phyloP scores from a whole-genome alignment of 2,329 filamentous ascomycete species.

The Zasmidium citrigriseum region DNA sequence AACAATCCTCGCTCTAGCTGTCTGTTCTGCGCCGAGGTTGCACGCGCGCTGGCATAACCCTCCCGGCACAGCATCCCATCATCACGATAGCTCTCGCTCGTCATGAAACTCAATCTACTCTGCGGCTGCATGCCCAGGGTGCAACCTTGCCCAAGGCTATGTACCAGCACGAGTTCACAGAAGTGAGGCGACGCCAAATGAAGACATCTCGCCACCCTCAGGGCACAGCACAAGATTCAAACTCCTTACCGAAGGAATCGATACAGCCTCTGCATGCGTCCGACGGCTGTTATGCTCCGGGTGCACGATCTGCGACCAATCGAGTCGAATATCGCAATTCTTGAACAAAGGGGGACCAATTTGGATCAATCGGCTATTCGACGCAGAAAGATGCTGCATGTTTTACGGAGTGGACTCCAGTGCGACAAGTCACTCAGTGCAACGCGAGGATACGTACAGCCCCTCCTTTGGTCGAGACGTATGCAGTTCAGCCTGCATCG shows the following conservation, averaged over 20 bases:
- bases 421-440: not conserved
- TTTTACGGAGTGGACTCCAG: not conserved
- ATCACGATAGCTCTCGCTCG: constrained; percentile 6
- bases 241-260: no score
- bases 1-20: not conserved
- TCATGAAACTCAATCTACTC: constrained; percentile 17
- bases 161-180: not conserved
- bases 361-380: not conserved
- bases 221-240: not conserved
- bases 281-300: no score
- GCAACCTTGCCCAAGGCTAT: not conserved
- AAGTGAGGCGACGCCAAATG: not conserved
- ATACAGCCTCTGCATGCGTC: no score
- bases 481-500: not conserved
- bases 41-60: not conserved
- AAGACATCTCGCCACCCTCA: not conserved
- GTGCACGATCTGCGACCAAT: no score
- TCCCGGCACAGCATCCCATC: not conserved
- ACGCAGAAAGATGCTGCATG: not conserved
- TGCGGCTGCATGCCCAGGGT: not conserved
- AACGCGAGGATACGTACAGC: not conserved
- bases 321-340: no score
- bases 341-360: no score
- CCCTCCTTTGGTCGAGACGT: not conserved
- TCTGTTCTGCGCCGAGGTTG: not conserved